Base-by-base conservation (phyloP, 768 basidiomycete species). In the Amanita thiersii region DNA sequence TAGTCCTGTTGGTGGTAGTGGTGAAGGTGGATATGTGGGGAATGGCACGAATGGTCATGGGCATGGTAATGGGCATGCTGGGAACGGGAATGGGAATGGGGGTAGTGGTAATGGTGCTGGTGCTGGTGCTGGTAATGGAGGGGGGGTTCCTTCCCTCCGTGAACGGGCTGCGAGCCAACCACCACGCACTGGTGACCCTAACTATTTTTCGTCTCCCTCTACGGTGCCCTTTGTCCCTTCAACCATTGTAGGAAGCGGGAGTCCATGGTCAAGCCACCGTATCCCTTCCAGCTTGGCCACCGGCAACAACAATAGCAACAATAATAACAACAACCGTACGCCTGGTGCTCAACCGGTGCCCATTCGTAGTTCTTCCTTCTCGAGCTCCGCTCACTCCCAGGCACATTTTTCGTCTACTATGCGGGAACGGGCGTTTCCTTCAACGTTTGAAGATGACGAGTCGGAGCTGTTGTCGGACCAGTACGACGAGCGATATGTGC, bases 361-460 rank as follows among this genome's bases (percentile, higher is more conserved):
- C 45, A 75, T 77, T 48, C 70, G 81, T 40, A 79, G 73, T 50
- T 75, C 81, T 28, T 86, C 82, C 32, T 84, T 81, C 57, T 81
- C 80, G 18, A n/a, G n/a, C n/a, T n/a, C 39, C 15, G 54, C 72
- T 8, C 66, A 73, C 43, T 61, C 68, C 26, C 76, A 76, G 49
- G 54, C 63, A 47, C 70, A 73, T 35, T 81, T 85, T 55, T 62
- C 72, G 15, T 76, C 79, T 19, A 66, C 73, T 28, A 78, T 85
- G 74, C 77, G 81, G 30, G 81, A 80, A 40, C 64, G 77, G 23
- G 56, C 65, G 7, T 87, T 88, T 58, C 72, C 80, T 4, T 85
- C 82, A 17, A 88, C 84, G 1, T 76, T 83, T 50, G 86, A 88
- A 62, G 85, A 88, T 50, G 86, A 88, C 57, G 86, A 88, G 59